Conservation (phyloP, 495 filamentous ascomycete genomes). For the Parathielavia hyrcaniae region DNA sequence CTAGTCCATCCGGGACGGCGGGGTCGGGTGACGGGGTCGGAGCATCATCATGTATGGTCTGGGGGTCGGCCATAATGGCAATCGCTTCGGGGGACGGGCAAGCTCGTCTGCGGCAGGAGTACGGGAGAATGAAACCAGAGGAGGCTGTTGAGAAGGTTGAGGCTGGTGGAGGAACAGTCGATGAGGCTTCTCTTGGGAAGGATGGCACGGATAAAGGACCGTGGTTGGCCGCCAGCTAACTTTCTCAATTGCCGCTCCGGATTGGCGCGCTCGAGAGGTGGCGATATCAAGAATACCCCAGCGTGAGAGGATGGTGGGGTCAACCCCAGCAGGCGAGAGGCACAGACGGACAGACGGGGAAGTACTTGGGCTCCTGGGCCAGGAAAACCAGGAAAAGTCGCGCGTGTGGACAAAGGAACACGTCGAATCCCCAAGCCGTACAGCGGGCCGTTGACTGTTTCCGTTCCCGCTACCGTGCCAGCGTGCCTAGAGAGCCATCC, state of each 20-base stretch:
- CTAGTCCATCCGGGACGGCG: conserved; percentile 13
- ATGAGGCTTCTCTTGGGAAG: background rate
- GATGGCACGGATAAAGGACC: background rate
- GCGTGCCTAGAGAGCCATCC: background rate
- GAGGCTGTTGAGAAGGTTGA: background rate
- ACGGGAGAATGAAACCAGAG: background rate
- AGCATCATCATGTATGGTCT: conserved; percentile 4
- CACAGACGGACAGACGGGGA: background rate
- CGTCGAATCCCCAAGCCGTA: background rate
- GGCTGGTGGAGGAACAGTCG: background rate
- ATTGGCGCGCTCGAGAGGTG: conserved; percentile 15
- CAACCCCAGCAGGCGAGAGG: background rate
- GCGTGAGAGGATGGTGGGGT: conserved; percentile 15
- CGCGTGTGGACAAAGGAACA: background rate
- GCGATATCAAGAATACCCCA: conserved; percentile 15
- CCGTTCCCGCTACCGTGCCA: no score
- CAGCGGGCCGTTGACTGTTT: background rate
- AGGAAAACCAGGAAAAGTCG: background rate
- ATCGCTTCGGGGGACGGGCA: background rate
- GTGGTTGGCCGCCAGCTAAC: conserved; percentile 2
- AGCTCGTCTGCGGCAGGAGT: background rate
- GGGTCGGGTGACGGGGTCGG: conserved; percentile 10
- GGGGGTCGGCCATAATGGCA: conserved; percentile 26
- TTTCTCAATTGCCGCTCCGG: conserved; percentile 13
- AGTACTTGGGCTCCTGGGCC: background rate